Percentiles rank a stretch among this genome's conserved stretches.
Evolutionary conservation across 129 eudicot genomes (phyloP).

Genomic region (Lactuca saligna): DNA sequence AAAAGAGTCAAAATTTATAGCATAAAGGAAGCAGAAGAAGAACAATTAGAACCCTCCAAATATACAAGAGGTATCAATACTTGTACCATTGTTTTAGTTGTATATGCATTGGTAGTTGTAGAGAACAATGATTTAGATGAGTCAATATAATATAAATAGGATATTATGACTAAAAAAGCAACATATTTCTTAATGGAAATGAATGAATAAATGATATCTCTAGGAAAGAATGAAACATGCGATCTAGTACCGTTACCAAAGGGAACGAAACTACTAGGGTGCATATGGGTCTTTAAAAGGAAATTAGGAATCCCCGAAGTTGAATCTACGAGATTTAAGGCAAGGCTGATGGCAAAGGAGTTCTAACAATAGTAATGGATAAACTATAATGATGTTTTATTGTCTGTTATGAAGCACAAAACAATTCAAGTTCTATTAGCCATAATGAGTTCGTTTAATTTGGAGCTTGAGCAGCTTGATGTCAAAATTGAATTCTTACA

Average conservation of each 20-base stretch:
- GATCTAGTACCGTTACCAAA: not conserved
- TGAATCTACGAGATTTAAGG: conserved; percentile 4
- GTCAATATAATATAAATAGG: not conserved
- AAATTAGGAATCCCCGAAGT: conserved; percentile 17
- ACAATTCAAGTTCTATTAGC: not conserved
- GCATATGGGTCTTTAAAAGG: conserved; percentile 23
- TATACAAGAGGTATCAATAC: not conserved
- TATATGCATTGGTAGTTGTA: not conserved
- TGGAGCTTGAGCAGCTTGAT: not conserved
- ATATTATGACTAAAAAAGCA: not conserved
- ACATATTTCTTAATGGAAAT: not conserved
- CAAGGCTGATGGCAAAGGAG: conserved; percentile 10
- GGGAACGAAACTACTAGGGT: not conserved
- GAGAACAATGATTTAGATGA: not conserved
- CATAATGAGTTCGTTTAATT: not conserved
- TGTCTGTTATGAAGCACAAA: conserved; percentile 12
- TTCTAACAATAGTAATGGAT: conserved; percentile 25
- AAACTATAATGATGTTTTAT: not conserved
- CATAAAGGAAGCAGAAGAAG: not conserved
- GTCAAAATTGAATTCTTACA: not conserved
- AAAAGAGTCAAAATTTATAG: too few relatives aligned
- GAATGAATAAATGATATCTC: conserved; percentile 7
- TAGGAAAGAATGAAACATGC: not conserved
- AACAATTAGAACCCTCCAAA: not conserved
- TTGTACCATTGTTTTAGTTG: not conserved